Conservation (phyloP, 2,329 filamentous ascomycete species). For the Exophiala oligosperma region DNA sequence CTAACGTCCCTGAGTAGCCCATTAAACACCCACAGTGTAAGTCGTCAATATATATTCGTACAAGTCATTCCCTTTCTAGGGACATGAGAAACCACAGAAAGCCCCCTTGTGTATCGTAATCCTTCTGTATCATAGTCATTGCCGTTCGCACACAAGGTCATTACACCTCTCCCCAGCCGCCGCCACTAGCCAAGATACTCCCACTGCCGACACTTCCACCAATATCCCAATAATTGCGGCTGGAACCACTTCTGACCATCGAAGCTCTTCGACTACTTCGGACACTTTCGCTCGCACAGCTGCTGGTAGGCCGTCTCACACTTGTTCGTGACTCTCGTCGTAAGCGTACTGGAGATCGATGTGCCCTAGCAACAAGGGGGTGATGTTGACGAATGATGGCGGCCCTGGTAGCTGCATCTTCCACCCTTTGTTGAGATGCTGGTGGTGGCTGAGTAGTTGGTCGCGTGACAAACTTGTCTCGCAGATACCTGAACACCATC, state of each 20-base stretch:
- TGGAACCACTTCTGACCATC: slow-evolving; percentile 62
- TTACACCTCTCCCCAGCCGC: slow-evolving; percentile 75
- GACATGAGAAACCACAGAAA: not conserved
- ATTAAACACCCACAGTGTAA: not conserved
- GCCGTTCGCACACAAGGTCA: not conserved
- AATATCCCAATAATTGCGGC: slow-evolving; percentile 89
- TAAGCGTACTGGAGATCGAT: slow-evolving; percentile 50
- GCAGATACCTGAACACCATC: slow-evolving; percentile 86
- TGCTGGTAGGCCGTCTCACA: slow-evolving; percentile 56
- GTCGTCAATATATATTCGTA: slow-evolving; percentile 20
- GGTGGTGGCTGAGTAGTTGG: slow-evolving; percentile 42
- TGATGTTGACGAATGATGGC: slow-evolving; percentile 87
- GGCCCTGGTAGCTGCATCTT: slow-evolving; percentile 72
- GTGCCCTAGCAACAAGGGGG: slow-evolving; percentile 68
- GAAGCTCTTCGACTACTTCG: slow-evolving; percentile 65
- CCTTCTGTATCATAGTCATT: not conserved
- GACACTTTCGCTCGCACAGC: slow-evolving; percentile 86
- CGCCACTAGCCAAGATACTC: slow-evolving; percentile 65
- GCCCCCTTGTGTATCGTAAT: not conserved
- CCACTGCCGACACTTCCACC: slow-evolving; percentile 77
- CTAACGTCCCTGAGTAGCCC: not conserved
- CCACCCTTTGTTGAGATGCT: slow-evolving; percentile 45
- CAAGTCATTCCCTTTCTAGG: slow-evolving; percentile 4
- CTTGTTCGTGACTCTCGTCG: slow-evolving; percentile 43
- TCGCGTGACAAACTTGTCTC: slow-evolving; percentile 63